These are phyloP conservation scores for Groenewaldozyma sp. DNA, from an alignment of 1,139 yeast genomes.

Conservation along the genomic window DNA sequence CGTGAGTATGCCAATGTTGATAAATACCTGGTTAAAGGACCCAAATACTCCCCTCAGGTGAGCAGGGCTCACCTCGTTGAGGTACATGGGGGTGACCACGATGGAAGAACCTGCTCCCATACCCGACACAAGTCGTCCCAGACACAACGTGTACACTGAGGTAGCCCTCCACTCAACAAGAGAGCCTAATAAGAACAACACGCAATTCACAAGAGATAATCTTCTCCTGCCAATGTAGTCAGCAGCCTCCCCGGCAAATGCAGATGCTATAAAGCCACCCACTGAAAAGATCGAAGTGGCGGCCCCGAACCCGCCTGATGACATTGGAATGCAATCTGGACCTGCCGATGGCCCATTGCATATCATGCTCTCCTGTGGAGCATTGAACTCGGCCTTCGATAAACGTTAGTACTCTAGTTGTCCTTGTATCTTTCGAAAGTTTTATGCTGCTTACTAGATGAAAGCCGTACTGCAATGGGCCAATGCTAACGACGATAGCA, in stretches of 20 bases:
- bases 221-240: conserved; percentile 57
- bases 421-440: background rate
- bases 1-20: conserved; percentile 71
- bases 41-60: conserved; percentile 69
- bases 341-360: conserved; percentile 33
- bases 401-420: background rate
- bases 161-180: conserved; percentile 47
- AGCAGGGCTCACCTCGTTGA: conserved; percentile 71
- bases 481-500: conserved; percentile 36
- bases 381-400: conserved; percentile 62
- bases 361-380: conserved; percentile 59
- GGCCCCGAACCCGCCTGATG: conserved; percentile 59
- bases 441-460: conserved; percentile 50
- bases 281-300: conserved; percentile 78
- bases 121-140: conserved; percentile 74
- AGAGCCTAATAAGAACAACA: conserved; percentile 60
- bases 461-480: conserved; percentile 81
- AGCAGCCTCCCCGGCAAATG: conserved; percentile 62
- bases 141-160: conserved; percentile 36
- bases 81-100: conserved; percentile 73
- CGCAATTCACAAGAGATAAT: conserved; percentile 47
- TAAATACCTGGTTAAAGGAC: conserved; percentile 76
- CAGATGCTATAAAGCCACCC: conserved; percentile 79
- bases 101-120: conserved; percentile 81
- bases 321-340: conserved; percentile 50